Evolutionary conservation across 1,284 basidiomycete genomes (phyloP), one percentile per base, ranked within the genome.

Genomic region (Coniophora puteana): DNA sequence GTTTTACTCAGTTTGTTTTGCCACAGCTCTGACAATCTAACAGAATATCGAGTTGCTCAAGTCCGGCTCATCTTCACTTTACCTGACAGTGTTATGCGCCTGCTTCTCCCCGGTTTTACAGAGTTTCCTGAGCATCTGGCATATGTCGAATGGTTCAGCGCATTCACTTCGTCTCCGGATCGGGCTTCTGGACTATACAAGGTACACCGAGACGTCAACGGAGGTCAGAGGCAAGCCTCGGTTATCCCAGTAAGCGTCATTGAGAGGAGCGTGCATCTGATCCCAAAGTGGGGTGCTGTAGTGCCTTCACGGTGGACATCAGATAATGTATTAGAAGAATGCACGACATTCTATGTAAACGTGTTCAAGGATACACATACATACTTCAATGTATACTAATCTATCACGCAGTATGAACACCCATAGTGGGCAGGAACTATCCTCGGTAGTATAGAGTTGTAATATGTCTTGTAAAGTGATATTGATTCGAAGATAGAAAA

Each of bases 321-420:
- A 35, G 50, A 43, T 27, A 65, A 53, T 41, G 64, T 68, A 10
- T 48, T 66, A 5, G 61, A 68, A 6, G 5, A 38, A n/a, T 62
- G 57, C 40, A 21, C 23, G 5, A 49, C 34, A 1, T 67, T 64
- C 38, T 62, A 49, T 44, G 48, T 63, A 0, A 65, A 59, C 42
- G 22, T 49, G 6, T 62, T 54, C 32, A 48, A 45, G 14, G 62
- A 65, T 44, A 35, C 43, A 16, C 52, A 61, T 39, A 49, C 45
- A 16, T 62, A 62, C 18, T 10, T 6, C 28, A 41, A 32, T 3
- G 30, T 41, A 12, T 33, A 33, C 3, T 35, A 26, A 35, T n/a
- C 54, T n/a, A n/a, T n/a, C n/a, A n/a, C n/a, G n/a, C n/a, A n/a
- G n/a, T n/a, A n/a, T n/a, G n/a, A n/a, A n/a, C n/a, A n/a, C n/a